Evolutionary conservation across 139 green algal species (phyloP).

Genomic region (Ulvella scutata): DNA sequence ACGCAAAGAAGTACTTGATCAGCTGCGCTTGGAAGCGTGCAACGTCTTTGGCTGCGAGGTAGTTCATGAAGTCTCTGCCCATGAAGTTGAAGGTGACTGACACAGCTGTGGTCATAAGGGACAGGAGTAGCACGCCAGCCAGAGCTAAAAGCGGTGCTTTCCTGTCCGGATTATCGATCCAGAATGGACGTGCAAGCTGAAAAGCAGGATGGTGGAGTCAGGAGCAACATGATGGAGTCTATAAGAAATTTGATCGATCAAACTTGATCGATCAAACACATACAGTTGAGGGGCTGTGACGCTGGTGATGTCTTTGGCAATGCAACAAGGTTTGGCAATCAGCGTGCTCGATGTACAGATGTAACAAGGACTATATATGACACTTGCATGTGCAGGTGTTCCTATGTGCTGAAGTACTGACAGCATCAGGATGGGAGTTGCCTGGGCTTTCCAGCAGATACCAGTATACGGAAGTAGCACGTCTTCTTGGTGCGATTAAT

Average conservation of each 20-base stretch:
- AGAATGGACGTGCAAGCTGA: slow-evolving; percentile 72
- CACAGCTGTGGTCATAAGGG: slow-evolving; percentile 82
- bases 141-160: slow-evolving; percentile 39
- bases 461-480: background rate
- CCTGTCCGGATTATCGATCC: slow-evolving; percentile 31
- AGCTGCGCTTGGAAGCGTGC: slow-evolving; percentile 68
- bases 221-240: no score
- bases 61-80: slow-evolving; percentile 97
- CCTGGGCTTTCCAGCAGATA: no score
- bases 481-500: background rate
- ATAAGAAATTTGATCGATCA: no score
- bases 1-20: slow-evolving; percentile 34
- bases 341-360: background rate
- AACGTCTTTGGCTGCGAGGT: slow-evolving; percentile 64
- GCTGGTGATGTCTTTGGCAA: background rate
- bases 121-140: slow-evolving; percentile 73
- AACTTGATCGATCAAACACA: background rate
- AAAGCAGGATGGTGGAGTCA: no score
- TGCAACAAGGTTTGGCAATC: background rate
- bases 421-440: no score
- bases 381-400: no score
- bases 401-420: no score
- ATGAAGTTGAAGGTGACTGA: slow-evolving; percentile 96
- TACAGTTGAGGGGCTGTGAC: background rate
- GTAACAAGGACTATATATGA: background rate